A percentile compares a stretch with the other conserved stretches of the same genome.
phyloP scores from a whole-genome alignment of 2,329 filamentous ascomycete genomes.

The Fusarium pseudocircinatum region DNA sequence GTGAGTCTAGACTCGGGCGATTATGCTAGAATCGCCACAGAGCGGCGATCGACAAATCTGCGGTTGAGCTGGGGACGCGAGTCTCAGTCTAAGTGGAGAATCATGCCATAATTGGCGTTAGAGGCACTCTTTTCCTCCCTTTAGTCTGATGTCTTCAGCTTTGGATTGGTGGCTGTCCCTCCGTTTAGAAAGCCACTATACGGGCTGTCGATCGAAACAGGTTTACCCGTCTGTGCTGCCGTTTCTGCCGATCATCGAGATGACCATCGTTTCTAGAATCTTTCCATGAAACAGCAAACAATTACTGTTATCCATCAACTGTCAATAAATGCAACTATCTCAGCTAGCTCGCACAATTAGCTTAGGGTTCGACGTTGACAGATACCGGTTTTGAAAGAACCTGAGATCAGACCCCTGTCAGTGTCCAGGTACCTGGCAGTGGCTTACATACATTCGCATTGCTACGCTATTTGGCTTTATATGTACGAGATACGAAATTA shows the following conservation, averaged over 20 bases:
- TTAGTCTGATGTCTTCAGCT: background rate
- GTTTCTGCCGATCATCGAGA: background rate
- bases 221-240: background rate
- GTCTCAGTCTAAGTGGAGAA: conserved; percentile 4
- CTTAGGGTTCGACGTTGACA: background rate
- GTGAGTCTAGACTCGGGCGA: conserved; percentile 22
- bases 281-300: background rate
- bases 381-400: background rate
- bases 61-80: background rate
- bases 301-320: background rate
- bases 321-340: background rate
- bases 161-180: background rate
- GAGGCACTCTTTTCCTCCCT: background rate
- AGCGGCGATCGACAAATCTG: conserved; percentile 1
- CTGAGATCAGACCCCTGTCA: background rate
- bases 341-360: background rate
- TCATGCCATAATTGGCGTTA: background rate
- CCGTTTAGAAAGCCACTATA: background rate
- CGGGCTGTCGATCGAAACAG: background rate
- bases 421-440: background rate
- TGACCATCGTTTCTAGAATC: background rate
- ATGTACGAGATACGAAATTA: background rate
- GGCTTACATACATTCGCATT: background rate
- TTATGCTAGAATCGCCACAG: conserved; percentile 5
- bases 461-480: background rate